These are phyloP conservation scores for Calocera viscosa DNA, from an alignment of 768 basidiomycete genomes.

Conservation along the genomic window DNA sequence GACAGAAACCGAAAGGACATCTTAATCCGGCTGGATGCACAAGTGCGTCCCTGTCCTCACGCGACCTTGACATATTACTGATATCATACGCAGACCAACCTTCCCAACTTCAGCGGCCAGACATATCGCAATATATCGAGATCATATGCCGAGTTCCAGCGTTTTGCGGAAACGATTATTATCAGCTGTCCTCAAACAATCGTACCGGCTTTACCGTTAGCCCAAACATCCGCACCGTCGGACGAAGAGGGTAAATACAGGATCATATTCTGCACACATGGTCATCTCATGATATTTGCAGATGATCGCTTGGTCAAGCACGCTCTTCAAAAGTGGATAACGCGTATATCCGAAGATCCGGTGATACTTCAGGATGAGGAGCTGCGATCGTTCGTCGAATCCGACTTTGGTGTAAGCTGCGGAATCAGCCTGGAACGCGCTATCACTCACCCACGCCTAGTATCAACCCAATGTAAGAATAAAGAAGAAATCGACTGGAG, in stretches of 20 bases:
- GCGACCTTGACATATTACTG: neutral
- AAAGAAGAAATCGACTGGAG: conserved; percentile 52
- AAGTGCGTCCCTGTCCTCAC: conserved; percentile 41
- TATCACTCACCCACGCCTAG: conserved; percentile 11
- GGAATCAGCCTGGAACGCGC: neutral
- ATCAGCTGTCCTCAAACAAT: conserved; percentile 93
- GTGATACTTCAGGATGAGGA: conserved; percentile 86
- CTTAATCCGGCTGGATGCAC: conserved; percentile 86
- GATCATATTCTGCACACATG: neutral
- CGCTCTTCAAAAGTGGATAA: conserved; percentile 90
- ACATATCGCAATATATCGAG: conserved; percentile 90
- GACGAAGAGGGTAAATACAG: conserved; percentile 65
- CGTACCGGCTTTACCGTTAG: conserved; percentile 86
- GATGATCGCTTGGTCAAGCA: conserved; percentile 92
- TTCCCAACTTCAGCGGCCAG: conserved; percentile 78
- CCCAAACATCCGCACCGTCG: conserved; percentile 90
- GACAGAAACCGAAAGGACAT: conserved; percentile 94
- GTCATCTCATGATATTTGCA: conserved; percentile 16
- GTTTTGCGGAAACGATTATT: conserved; percentile 82
- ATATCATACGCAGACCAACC: conserved; percentile 56
- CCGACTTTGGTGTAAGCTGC: conserved; percentile 68
- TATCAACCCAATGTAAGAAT: conserved; percentile 71
- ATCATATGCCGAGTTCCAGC: conserved; percentile 88
- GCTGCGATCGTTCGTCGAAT: conserved; percentile 86
- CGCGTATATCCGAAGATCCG: conserved; percentile 82